phyloP scores from a whole-genome alignment of 495 filamentous ascomycete genomes.

The Bombardia bombarda region DNA sequence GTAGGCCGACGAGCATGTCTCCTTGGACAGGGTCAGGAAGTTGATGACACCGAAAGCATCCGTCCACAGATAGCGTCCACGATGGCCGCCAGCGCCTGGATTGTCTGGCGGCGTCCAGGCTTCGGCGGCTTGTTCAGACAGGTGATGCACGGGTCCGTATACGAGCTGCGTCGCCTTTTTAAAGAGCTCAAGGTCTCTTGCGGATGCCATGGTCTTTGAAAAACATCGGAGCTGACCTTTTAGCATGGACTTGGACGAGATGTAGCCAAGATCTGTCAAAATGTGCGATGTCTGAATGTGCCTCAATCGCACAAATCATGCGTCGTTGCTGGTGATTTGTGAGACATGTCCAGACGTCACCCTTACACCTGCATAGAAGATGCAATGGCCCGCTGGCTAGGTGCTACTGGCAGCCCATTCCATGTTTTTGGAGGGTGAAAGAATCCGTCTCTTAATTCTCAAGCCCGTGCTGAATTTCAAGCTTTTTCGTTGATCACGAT shows the following conservation, averaged over 20 bases:
- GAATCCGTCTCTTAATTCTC: too few species aligned
- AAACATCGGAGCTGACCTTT: neutral
- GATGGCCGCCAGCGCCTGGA: slow-evolving; percentile 50
- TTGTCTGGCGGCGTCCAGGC: slow-evolving; percentile 22
- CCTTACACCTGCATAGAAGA: neutral
- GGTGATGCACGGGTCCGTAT: slow-evolving; percentile 32
- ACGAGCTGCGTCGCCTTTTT: slow-evolving; percentile 32
- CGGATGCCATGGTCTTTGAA: slow-evolving; percentile 9
- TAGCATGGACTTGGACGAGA: neutral
- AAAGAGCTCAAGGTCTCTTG: slow-evolving; percentile 18
- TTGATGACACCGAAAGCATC: slow-evolving; percentile 65
- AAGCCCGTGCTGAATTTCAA: too few species aligned
- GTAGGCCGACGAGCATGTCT: slow-evolving; percentile 34
- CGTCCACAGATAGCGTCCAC: slow-evolving; percentile 62
- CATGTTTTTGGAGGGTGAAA: too few species aligned
- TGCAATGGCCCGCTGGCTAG: too few species aligned
- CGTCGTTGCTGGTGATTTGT: neutral
- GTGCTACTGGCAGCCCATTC: too few species aligned
- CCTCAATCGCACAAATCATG: neutral
- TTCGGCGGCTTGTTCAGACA: slow-evolving; percentile 9
- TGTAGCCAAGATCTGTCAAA: neutral
- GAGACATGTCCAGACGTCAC: neutral
- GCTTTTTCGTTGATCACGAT: too few species aligned
- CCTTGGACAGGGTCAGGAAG: slow-evolving; percentile 51
- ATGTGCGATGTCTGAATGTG: neutral